These are phyloP conservation scores for Cornus kousa DNA, from an alignment of 148 eudicot genomes.

Conservation along the genomic window DNA sequence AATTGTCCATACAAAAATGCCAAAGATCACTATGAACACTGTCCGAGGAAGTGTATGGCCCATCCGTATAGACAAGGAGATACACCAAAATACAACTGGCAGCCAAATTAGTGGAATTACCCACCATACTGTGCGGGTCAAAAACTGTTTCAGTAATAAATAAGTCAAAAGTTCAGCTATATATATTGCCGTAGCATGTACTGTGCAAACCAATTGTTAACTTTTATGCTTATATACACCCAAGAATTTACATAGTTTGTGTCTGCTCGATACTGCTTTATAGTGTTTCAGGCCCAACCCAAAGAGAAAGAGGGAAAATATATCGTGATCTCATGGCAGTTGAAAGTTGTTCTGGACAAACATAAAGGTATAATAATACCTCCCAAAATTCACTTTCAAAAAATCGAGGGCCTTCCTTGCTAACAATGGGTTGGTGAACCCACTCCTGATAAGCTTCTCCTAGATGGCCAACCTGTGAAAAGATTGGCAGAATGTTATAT, in stretches of 20 bases:
- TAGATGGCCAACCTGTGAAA: slow-evolving; percentile 77
- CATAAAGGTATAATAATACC: slow-evolving; percentile 33
- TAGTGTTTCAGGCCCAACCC: not conserved
- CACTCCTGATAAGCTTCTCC: slow-evolving; percentile 76
- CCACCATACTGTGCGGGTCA: slow-evolving; percentile 80
- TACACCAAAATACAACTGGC: slow-evolving; percentile 68
- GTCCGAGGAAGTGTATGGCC: slow-evolving; percentile 47
- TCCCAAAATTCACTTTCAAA: slow-evolving; percentile 76
- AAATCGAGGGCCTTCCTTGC: slow-evolving; percentile 84
- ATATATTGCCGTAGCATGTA: not conserved
- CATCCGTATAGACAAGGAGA: slow-evolving; percentile 45
- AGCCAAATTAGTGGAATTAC: slow-evolving; percentile 79
- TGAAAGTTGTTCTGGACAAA: not conserved
- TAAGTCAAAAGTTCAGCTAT: slow-evolving; percentile 5
- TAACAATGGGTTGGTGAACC: slow-evolving; percentile 79
- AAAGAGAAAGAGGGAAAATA: not conserved
- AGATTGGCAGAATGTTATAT: not conserved
- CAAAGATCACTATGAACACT: slow-evolving; percentile 42
- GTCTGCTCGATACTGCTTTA: too few species aligned
- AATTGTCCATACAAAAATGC: slow-evolving; percentile 74
- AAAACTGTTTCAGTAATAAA: slow-evolving; percentile 43
- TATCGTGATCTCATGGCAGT: not conserved
- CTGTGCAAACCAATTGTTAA: not conserved
- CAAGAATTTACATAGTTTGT: too few species aligned
- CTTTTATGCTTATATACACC: not conserved